phyloP scores from a whole-genome alignment of 805 yeast species.

The Sugiyamaella qingdaonensis region DNA sequence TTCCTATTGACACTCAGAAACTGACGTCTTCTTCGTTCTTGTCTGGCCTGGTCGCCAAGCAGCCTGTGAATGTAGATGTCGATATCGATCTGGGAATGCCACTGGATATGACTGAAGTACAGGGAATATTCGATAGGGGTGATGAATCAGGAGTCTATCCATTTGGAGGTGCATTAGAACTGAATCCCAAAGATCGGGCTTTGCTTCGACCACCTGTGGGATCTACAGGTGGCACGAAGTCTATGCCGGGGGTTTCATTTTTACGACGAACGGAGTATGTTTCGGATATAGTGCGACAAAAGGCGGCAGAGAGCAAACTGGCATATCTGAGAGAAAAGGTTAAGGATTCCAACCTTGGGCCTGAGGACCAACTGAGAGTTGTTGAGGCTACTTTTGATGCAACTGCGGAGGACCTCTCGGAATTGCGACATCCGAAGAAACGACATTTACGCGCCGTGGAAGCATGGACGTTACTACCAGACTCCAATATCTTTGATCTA shows the following conservation, averaged over 20 bases:
- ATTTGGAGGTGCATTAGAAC: constrained; percentile 35
- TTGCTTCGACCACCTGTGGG: constrained; percentile 76
- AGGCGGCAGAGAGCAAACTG: constrained; percentile 24
- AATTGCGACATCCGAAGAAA: constrained; percentile 73
- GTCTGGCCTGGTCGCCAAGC: constrained; percentile 68
- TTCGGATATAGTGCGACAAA: constrained; percentile 44
- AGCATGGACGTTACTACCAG: constrained; percentile 82
- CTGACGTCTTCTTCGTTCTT: constrained; percentile 54
- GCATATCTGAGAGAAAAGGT: constrained; percentile 17
- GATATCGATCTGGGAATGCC: constrained; percentile 65
- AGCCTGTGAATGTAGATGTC: constrained; percentile 53
- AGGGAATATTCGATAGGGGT: constrained; percentile 62
- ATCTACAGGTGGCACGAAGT: constrained; percentile 28
- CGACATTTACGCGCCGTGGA: constrained; percentile 67
- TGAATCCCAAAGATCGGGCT: constrained; percentile 75
- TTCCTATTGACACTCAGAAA: constrained; percentile 42
- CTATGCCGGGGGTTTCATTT: constrained; percentile 54
- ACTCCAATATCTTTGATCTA: constrained; percentile 84
- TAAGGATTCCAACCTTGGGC: constrained; percentile 34
- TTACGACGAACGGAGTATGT: constrained; percentile 93
- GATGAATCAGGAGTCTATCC: constrained; percentile 44
- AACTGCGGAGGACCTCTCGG: constrained; percentile 43
- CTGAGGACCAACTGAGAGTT: constrained; percentile 58
- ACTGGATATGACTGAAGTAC: constrained; percentile 62
- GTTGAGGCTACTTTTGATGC: constrained; percentile 77